Evolutionary conservation across 2,329 filamentous ascomycete species (phyloP), one percentile per base, ranked within the genome.

Genomic region (Calonectria pseudoturangicola): DNA sequence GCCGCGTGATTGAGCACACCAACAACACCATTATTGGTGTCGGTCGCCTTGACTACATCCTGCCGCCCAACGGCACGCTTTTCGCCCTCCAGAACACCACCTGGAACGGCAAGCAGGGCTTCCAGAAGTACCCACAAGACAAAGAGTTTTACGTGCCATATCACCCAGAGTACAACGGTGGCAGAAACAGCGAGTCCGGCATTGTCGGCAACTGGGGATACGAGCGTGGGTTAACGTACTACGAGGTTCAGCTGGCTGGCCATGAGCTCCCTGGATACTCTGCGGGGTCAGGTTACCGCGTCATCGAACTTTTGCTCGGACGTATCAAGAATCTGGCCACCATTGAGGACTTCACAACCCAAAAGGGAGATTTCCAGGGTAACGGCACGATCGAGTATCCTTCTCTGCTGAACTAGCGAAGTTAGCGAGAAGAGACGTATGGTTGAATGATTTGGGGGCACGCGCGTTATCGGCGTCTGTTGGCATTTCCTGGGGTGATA

Each of bases 51-150:
- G 94, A 95, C 82, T 93, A 89, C 80, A 88, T 94, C 74, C 88
- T 94, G 1, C 86, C 93, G 13, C 87, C 88, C 79, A 93, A 94
- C 81, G 94, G 94, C 21, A 94, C 93, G 0, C 87, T 96, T 1
- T 86, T 94, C 8, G 88, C 89, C 0, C 91, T 95, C 63, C 93
- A 96, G 80, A 96, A 96, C 84, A 94, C 95, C 89, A 95, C 93
- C 0, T 96, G 92, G 91, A 89, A 91, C 72, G 94, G 93, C 4
- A 81, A 86, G 33, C 90, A 93, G 66, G 94, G 94, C 0, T 96
- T 96, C 86, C 89, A 92, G 75, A 81, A 75, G 18, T 80, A 80
- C 8, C 79, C 79, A 0, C 78, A 82, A 16, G 81, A 82, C 1
- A 87, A 91, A 62, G 89, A 92, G 1, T 92, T 95, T 79, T 94